Conservation (phyloP, 495 filamentous ascomycete genomes). For the Penicillium lagena region DNA sequence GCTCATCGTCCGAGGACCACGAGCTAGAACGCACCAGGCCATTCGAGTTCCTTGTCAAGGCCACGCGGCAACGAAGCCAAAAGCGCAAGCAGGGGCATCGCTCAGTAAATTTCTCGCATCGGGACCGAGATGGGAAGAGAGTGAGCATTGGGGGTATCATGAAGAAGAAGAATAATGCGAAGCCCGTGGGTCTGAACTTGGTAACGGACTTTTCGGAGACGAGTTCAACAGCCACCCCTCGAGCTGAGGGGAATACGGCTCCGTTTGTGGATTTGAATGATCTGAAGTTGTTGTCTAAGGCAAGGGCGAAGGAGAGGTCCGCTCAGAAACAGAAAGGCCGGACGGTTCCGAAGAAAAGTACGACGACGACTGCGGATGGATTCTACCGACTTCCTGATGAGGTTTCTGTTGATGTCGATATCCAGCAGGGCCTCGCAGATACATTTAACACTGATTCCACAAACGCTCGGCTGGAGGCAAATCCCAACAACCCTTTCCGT, state of each 20-base stretch:
- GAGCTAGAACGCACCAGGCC: slow-evolving; percentile 22
- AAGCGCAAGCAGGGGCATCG: slow-evolving; percentile 1
- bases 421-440: too few species aligned
- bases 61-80: slow-evolving; percentile 16
- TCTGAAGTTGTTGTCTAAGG: slow-evolving; percentile 30
- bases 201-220: slow-evolving; percentile 47
- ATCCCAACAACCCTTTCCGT: slow-evolving; percentile 8
- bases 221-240: slow-evolving; percentile 1
- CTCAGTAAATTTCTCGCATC: slow-evolving; percentile 2
- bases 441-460: too few species aligned
- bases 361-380: slow-evolving; percentile 15
- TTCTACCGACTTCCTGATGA: slow-evolving; percentile 15
- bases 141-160: slow-evolving; percentile 14
- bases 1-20: slow-evolving; percentile 27
- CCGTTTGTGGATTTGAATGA: slow-evolving; percentile 35
- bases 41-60: slow-evolving; percentile 25
- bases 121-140: slow-evolving; percentile 1
- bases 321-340: slow-evolving; percentile 21
- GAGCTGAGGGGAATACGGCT: slow-evolving; percentile 4
- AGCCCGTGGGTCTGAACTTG: slow-evolving; percentile 55
- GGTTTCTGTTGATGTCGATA: not conserved
- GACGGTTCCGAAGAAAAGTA: slow-evolving; percentile 18
- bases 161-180: slow-evolving; percentile 35
- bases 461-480: slow-evolving; percentile 1
- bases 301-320: slow-evolving; percentile 29